These are phyloP conservation scores for Hericium erinaceus DNA, from an alignment of 768 basidiomycete species.

Conservation along the genomic window DNA sequence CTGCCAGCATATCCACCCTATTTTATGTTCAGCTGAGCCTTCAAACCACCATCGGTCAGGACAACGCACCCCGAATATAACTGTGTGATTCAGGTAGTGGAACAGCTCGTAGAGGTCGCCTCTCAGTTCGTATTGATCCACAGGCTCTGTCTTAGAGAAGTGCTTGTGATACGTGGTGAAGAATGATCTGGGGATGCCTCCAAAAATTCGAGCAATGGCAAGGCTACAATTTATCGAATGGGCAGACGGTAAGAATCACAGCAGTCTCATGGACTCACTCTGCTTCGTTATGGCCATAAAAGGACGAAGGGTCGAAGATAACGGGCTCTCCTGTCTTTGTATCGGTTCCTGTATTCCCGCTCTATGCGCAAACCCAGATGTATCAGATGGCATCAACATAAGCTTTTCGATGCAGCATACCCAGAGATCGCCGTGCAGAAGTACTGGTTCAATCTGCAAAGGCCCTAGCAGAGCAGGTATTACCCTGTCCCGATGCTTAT, in stretches of 20 bases:
- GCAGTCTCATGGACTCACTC: slow-evolving; percentile 42
- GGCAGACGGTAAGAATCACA: not conserved
- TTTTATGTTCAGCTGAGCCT: not conserved
- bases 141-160: slow-evolving; percentile 55
- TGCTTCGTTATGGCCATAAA: slow-evolving; percentile 74
- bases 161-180: slow-evolving; percentile 56
- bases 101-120: slow-evolving; percentile 69
- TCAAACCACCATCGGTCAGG: too few relatives aligned
- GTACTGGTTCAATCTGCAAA: slow-evolving; percentile 52
- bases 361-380: slow-evolving; percentile 29
- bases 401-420: slow-evolving; percentile 27
- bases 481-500: slow-evolving; percentile 34
- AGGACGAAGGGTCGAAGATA: slow-evolving; percentile 73
- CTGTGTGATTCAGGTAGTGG: slow-evolving; percentile 76
- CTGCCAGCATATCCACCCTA: slow-evolving; percentile 44
- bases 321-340: slow-evolving; percentile 43
- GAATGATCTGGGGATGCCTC: slow-evolving; percentile 59
- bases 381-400: not conserved
- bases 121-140: slow-evolving; percentile 53
- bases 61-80: slow-evolving; percentile 62
- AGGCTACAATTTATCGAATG: slow-evolving; percentile 34
- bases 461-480: slow-evolving; percentile 59
- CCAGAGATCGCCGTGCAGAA: slow-evolving; percentile 79
- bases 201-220: slow-evolving; percentile 72
- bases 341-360: slow-evolving; percentile 65